A percentile compares a stretch with the other conserved stretches of the same genome.
Evolutionary conservation across 2,329 filamentous ascomycete species (phyloP).

Genomic region (Byssothecium circinans): DNA sequence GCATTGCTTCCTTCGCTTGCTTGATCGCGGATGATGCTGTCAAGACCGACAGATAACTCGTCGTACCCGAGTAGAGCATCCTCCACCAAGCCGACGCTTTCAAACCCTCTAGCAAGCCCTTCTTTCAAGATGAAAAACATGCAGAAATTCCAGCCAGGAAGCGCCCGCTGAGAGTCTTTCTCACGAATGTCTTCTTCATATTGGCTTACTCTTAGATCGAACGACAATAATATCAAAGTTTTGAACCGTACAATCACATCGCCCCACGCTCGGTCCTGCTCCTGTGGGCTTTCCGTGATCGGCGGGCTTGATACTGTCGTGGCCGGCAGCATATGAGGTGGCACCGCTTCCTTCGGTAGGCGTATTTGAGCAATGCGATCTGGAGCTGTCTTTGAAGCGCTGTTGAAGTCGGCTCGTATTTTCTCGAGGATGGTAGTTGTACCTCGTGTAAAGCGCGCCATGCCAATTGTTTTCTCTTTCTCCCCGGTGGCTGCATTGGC

Average conservation of each 20-base stretch:
- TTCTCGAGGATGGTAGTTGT: slow-evolving; percentile 87
- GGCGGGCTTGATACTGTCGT: slow-evolving; percentile 38
- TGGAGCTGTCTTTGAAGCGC: slow-evolving; percentile 67
- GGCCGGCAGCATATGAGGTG: slow-evolving; percentile 50
- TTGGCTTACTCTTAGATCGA: slow-evolving; percentile 85
- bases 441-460: slow-evolving; percentile 75
- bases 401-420: slow-evolving; percentile 86
- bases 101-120: slow-evolving; percentile 87
- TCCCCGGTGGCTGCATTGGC: slow-evolving; percentile 54
- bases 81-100: slow-evolving; percentile 93
- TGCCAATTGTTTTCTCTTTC: slow-evolving; percentile 65
- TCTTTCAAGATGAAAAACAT: slow-evolving; percentile 99
- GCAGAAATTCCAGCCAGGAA: slow-evolving; percentile 99
- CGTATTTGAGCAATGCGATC: slow-evolving; percentile 87
- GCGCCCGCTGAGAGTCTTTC: slow-evolving; percentile 79
- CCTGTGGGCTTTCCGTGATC: slow-evolving; percentile 67
- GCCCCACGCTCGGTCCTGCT: slow-evolving; percentile 78
- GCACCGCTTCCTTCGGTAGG: slow-evolving; percentile 57
- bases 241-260: slow-evolving; percentile 88
- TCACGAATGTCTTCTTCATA: slow-evolving; percentile 98
- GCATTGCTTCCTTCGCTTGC: slow-evolving; percentile 60
- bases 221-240: slow-evolving; percentile 80
- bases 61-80: slow-evolving; percentile 95
- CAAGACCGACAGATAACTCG: slow-evolving; percentile 84
- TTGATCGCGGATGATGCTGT: slow-evolving; percentile 78